Percentiles rank a stretch among this genome's conserved stretches.
Evolutionary conservation across 306 rosid genomes (phyloP).

Genomic region (Luffa aegyptiaca): DNA sequence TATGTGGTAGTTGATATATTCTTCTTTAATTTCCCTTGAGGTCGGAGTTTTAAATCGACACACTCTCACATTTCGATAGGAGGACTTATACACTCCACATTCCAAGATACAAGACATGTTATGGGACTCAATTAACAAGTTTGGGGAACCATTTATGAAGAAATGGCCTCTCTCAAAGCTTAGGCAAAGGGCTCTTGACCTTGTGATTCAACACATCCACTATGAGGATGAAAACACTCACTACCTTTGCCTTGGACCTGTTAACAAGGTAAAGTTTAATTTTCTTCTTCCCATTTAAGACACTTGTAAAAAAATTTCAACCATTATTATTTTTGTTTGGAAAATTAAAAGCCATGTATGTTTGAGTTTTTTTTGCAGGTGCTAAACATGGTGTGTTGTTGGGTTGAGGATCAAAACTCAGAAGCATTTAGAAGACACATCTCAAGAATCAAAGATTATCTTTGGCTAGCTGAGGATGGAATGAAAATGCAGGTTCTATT

Average conservation of each 20-base stretch:
- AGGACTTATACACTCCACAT: conserved; percentile 44
- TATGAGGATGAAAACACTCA: conserved; percentile 53
- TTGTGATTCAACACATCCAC: conserved; percentile 55
- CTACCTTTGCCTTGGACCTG: conserved; percentile 61
- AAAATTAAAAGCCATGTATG: background rate
- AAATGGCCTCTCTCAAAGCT: conserved; percentile 55
- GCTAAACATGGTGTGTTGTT: conserved; percentile 75
- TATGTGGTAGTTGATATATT: no score
- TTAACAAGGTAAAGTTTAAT: conserved; percentile 35
- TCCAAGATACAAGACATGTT: conserved; percentile 36
- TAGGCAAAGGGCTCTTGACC: conserved; percentile 42
- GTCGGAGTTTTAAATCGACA: no score
- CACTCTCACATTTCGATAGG: conserved; percentile 19
- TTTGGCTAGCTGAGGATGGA: conserved; percentile 87
- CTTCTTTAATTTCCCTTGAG: no score
- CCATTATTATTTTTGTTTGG: background rate
- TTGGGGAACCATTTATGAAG: conserved; percentile 49
- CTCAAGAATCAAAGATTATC: conserved; percentile 67
- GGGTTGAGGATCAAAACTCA: conserved; percentile 63
- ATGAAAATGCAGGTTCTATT: conserved; percentile 72
- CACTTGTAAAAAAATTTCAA: background rate
- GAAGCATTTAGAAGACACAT: conserved; percentile 54
- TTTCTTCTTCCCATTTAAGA: background rate
- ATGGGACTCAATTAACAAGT: conserved; percentile 41
- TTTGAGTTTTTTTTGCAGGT: conserved; percentile 16